Base-by-base conservation (phyloP, 1,284 basidiomycete species). In the Crepidotus sp. region DNA sequence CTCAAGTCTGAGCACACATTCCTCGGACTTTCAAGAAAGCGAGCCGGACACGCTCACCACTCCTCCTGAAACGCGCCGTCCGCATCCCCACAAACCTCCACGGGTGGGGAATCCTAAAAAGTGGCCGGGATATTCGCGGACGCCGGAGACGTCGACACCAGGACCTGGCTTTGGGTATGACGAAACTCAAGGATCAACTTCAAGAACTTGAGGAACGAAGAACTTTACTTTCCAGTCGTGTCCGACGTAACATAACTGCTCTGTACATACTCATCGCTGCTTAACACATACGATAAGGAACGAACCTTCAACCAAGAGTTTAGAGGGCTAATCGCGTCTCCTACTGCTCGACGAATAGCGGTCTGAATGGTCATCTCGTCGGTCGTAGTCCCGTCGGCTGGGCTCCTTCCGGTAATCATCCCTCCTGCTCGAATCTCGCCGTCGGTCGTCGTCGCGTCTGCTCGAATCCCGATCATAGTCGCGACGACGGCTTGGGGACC, bases 401-500 rank as follows among this genome's bases (percentile, higher is more conserved):
- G 36, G 46, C 31, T 59, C 55, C 32, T 59, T 45, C 27, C 55
- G 52, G 38, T 58, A 55, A 32, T 42, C 37, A 17, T 47, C 45
- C 17, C 45, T 40, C 25, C 61, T 59, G 32, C 57, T 46, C 15
- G 63, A 58, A 33, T 59, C 52, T 24, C 53, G 50, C n/a, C 42
- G 46, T 33, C 51, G 42, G 26, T 46, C 46, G 37, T 53, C 45
- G 22, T 48, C 46, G 32, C 46, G 32, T 18, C 31, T 48, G 49
- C 52, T 48, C 9, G 40, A 48, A 37, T 50, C 53, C 40, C 52
- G 53, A 17, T 54, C 54, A 27, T 58, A 18, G 56, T 53, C 57
- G 55, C 53, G 60, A 4, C 62, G 54, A 21, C 55, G 60, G 25
- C 58, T 51, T 5, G 71, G 68, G 2, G 71, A 74, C 9, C 61